A percentile compares a stretch with the other conserved stretches of the same genome.
phyloP scores from a whole-genome alignment of 2,329 filamentous ascomycete genomes.

The Chaetomium globosum region DNA sequence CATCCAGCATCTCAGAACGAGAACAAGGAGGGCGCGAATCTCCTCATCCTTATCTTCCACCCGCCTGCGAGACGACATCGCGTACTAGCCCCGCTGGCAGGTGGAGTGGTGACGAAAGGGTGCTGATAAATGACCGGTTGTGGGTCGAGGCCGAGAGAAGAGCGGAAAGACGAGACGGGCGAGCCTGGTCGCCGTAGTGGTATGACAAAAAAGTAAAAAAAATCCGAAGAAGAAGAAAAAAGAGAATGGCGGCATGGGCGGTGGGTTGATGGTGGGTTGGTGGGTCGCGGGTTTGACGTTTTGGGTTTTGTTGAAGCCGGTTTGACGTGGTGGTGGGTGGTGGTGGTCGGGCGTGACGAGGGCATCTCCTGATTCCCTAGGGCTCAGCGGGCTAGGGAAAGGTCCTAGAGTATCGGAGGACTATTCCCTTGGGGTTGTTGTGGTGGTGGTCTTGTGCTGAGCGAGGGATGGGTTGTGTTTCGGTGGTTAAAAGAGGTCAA shows the following conservation, averaged over 20 bases:
- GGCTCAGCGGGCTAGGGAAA: neutral
- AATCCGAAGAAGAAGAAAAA: neutral
- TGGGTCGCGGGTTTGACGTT: neutral
- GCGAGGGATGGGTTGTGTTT: neutral
- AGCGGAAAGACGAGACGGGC: neutral
- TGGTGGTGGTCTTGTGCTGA: slow-evolving; percentile 2
- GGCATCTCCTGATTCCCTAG: neutral
- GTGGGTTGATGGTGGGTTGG: neutral
- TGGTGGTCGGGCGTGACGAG: neutral
- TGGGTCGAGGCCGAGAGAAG: neutral
- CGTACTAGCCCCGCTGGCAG: slow-evolving; percentile 11
- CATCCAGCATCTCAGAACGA: neutral
- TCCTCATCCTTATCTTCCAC: slow-evolving; percentile 14
- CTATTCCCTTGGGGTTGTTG: neutral
- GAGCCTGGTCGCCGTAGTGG: neutral
- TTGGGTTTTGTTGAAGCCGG: neutral
- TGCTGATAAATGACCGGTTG: neutral
- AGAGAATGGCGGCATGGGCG: neutral
- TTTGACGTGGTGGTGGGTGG: neutral
- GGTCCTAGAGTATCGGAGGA: neutral
- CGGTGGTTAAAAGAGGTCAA: slow-evolving; percentile 16
- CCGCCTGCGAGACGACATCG: slow-evolving; percentile 10
- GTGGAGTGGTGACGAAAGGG: neutral
- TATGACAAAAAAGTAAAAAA: neutral
- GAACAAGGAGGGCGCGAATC: slow-evolving; percentile 26